Evolutionary conservation across 306 rosid species (phyloP), one percentile per base, ranked within the genome.

Genomic region (Citrullus colocynthis): DNA sequence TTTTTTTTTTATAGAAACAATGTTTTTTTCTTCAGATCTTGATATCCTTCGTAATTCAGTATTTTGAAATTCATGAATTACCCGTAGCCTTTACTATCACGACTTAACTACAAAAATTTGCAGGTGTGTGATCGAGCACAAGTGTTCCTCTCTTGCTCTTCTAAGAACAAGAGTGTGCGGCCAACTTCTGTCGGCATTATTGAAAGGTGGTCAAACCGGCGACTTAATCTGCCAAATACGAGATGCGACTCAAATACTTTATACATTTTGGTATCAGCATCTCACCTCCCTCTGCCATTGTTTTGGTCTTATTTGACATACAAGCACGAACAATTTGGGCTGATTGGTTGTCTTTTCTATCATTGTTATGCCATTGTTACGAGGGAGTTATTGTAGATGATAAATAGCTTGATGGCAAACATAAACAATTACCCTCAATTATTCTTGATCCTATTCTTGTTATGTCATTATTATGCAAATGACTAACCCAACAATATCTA

Each of bases 41-140:
- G 66, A 60, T 28, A 28, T 32, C 16, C 55, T 67, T 65, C 13
- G 42, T 48, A 37, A 48, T 71, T 71, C 42, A 14, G 59, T 48
- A 45, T 45, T 21, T 24, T 28, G 21, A 48, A 71, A 13, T 24
- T 71, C 76, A 71, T 72, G 75, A 48, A 24, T 15, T 17, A 41
- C 18, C 37, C 4, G n/a, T 69, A 24, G 75, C 37, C 0, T 44
- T 11, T 20, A 69, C 75, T 41, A 69, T 58, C 59, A 16, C 3
- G 60, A 45, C 73, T 78, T 62, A 42, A 16, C n/a, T 61, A 77
- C 63, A 21, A 41, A 21, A 30, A 12, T 44, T 55, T 83, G 85
- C 91, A 95, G 98, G 83, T 95, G 83, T 92, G 88, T 85, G 98
- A 95, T 91, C 91, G 98, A 82, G 98, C 97, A 82, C 97, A 95